Evolutionary conservation across 2,329 filamentous ascomycete species (phyloP), one percentile per base, ranked within the genome.

Genomic region (Diaporthe capsici): DNA sequence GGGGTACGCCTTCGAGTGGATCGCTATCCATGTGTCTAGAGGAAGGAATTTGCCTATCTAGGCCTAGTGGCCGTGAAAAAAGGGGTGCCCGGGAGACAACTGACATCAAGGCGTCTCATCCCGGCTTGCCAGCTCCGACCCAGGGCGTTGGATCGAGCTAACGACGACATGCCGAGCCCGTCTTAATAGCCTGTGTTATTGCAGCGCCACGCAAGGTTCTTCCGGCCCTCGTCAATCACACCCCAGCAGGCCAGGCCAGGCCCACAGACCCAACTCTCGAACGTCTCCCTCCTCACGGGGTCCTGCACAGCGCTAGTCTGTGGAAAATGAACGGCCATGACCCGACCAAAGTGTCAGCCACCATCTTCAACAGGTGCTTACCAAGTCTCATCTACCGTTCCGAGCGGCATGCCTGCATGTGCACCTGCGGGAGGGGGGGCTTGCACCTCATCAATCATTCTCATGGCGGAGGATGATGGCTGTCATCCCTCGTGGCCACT

Each of bases 61-160:
- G 39, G 72, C 53, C 71, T 74, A 76, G 75, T 34, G 44, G 60
- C 34, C 22, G 65, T 51, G 49, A 31, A n/a, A 42, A 63, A 31
- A 70, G 47, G 55, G 63, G 61, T 44, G 42, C 53, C 63, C 63
- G 70, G 67, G 47, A 63, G 51, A 61, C 8, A 37, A 70, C 63
- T 55, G 55, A 49, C 65, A 57, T 61, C 53, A 44, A 61, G 70
- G 28, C 47, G 70, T 49, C 55, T 28, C 61, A 75, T 73, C 75
- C 75, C 68, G 61, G 73, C 55, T 42, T 63, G 67, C 72, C 55
- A 75, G 68, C 68, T 61, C 67, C 68, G 75, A 76, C 76, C 76
- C 76, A 75, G 61, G 73, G 74, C 74, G 55, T 74, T 76, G 76
- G 74, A 77, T 76, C 76, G 76, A 77, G 71, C 76, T 77, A 77